Evolutionary conservation across 352 stramenopile genomes (phyloP).

Genomic region (Phytophthora rubi): DNA sequence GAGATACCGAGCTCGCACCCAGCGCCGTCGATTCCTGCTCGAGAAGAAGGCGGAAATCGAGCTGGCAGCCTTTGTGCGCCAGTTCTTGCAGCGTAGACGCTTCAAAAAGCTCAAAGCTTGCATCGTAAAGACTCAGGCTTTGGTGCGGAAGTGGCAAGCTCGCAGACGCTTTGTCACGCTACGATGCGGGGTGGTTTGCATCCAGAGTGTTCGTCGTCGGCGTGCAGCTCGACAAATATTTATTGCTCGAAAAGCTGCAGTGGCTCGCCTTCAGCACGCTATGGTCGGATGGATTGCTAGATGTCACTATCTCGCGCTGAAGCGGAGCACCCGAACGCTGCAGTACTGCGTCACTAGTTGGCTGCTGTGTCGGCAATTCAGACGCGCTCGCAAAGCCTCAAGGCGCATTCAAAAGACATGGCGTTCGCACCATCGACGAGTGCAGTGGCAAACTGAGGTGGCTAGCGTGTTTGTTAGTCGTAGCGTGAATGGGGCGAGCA

Average conservation of each 20-base stretch:
- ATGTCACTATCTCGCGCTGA: slow-evolving; percentile 47
- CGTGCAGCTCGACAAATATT: slow-evolving; percentile 30
- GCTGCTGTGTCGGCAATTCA: slow-evolving; percentile 56
- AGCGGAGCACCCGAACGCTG: slow-evolving; percentile 34
- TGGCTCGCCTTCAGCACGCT: slow-evolving; percentile 53
- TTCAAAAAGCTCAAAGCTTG: slow-evolving; percentile 70
- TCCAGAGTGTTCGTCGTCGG: slow-evolving; percentile 61
- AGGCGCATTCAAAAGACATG: slow-evolving; percentile 54
- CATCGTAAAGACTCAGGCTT: slow-evolving; percentile 71
- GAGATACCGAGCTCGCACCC: slow-evolving; percentile 45
- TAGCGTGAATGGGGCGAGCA: slow-evolving; percentile 8
- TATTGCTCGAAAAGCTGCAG: slow-evolving; percentile 34
- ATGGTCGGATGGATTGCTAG: slow-evolving; percentile 59
- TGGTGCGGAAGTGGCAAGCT: slow-evolving; percentile 57
- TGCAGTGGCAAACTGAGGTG: slow-evolving; percentile 53
- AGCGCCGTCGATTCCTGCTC: slow-evolving; percentile 52
- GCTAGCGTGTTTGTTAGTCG: slow-evolving; percentile 53
- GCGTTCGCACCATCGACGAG: slow-evolving; percentile 42
- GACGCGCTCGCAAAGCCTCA: slow-evolving; percentile 30
- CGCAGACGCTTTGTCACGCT: slow-evolving; percentile 38
- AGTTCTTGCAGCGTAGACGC: slow-evolving; percentile 65
- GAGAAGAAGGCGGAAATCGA: slow-evolving; percentile 64
- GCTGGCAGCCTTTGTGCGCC: slow-evolving; percentile 72
- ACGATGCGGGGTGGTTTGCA: slow-evolving; percentile 34
- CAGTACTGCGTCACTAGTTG: slow-evolving; percentile 69